Percentiles rank a stretch among this genome's conserved stretches.
phyloP scores from a whole-genome alignment of 2,329 filamentous ascomycete genomes.

The Apiospora kogelbergensis region DNA sequence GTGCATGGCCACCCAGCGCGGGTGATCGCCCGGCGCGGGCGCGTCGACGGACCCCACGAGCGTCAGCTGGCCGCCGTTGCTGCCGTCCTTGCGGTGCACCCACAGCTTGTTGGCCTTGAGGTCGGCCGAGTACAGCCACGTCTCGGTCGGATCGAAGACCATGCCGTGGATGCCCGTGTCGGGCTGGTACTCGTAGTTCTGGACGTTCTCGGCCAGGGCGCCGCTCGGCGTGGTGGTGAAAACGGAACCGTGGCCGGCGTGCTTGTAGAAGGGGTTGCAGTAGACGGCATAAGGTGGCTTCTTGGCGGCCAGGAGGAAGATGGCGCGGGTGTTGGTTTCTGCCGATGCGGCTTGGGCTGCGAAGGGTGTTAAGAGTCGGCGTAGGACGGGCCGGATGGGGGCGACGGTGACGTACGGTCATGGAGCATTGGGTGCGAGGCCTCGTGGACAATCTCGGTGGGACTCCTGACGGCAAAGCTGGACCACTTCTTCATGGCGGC shows the following conservation, averaged over 20 bases:
- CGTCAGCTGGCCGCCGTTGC: constrained; percentile 61
- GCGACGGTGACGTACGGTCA: constrained; percentile 60
- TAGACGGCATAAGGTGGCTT: constrained; percentile 81
- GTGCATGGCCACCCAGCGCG: constrained; percentile 85
- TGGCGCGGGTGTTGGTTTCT: constrained; percentile 81
- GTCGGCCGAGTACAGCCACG: constrained; percentile 77
- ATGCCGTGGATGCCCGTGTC: constrained; percentile 77
- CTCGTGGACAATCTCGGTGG: constrained; percentile 74
- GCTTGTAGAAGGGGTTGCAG: constrained; percentile 86
- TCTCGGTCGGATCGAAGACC: constrained; percentile 74
- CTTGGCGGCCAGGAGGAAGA: constrained; percentile 80
- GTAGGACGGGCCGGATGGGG: constrained; percentile 3
- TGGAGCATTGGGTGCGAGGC: constrained; percentile 74
- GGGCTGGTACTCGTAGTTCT: constrained; percentile 71
- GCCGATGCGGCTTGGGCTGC: constrained; percentile 66
- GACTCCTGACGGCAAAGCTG: constrained; percentile 74
- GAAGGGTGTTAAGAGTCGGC: constrained; percentile 14
- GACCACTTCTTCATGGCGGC: constrained; percentile 94
- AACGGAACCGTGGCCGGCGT: constrained; percentile 80
- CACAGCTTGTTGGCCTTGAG: constrained; percentile 78
- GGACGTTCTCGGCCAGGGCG: constrained; percentile 61
- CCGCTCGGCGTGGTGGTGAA: constrained; percentile 62
- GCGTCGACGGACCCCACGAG: constrained; percentile 74
- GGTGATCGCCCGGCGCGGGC: constrained; percentile 71
- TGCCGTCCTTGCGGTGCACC: constrained; percentile 68